Conservation (phyloP, 495 filamentous ascomycete species). For the Aspergillus carlsbadensis region DNA sequence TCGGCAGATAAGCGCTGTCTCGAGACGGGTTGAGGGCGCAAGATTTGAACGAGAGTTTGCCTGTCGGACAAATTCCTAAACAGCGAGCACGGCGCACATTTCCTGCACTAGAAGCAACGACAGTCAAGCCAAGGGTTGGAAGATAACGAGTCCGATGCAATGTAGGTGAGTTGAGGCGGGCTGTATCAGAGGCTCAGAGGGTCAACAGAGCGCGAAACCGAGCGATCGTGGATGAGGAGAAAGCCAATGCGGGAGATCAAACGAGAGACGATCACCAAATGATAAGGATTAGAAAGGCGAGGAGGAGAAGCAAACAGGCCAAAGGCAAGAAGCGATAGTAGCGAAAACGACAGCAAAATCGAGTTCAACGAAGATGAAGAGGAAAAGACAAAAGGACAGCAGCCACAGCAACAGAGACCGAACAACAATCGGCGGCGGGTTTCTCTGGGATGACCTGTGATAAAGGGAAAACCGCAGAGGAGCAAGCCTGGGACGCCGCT, state of each 20-base stretch:
- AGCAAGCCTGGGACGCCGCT: not conserved
- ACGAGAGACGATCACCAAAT: conserved; percentile 5
- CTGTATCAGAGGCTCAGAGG: not conserved
- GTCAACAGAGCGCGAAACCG: not conserved
- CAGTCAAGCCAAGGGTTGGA: not conserved
- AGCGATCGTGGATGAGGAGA: conserved; percentile 11
- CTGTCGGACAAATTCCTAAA: conserved; percentile 15
- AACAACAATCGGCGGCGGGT: conserved; percentile 11
- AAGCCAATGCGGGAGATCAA: conserved; percentile 3
- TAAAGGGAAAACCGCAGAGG: conserved; percentile 10
- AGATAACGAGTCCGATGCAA: not conserved
- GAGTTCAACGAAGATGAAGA: conserved; percentile 7
- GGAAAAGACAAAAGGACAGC: conserved; percentile 6
- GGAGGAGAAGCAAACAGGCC: not conserved
- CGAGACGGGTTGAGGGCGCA: not conserved
- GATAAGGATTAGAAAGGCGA: conserved; percentile 13
- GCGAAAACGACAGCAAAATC: conserved; percentile 21
- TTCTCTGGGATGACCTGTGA: conserved; percentile 14
- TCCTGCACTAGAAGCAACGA: conserved; percentile 8
- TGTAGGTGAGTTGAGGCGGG: not conserved
- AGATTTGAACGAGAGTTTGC: conserved; percentile 1
- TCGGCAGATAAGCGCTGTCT: not conserved
- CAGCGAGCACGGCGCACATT: conserved; percentile 15
- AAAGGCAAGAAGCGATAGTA: conserved; percentile 14
- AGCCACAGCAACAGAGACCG: conserved; percentile 10